Evolutionary conservation across 148 eudicot species (phyloP), one percentile per base, ranked within the genome.

Genomic region (Chenopodium album): DNA sequence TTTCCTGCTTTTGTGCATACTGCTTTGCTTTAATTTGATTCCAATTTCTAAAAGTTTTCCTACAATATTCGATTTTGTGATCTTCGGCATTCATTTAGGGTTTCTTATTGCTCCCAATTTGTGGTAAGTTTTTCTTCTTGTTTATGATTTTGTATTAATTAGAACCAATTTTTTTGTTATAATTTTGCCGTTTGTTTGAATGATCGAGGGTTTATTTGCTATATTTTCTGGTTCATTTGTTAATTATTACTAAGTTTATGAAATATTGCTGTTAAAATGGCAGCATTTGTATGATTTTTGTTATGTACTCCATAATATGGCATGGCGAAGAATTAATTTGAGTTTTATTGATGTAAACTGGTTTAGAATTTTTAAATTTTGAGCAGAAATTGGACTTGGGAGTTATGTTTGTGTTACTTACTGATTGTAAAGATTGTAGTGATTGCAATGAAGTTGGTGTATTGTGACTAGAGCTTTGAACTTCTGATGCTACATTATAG

Each of bases 11-110:
- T 62, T 11, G 2, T 32, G 9, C 14, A 13, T 9, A 10, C 23
- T 76, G 23, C 26, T 77, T 64, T 52, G 73, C 66, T 29, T 78
- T 79, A 29, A 69, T 79, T 41, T 20, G 47, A 79, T 69, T 52
- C 62, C 72, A 41, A 4, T 41, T 41, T 41, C 44, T 6, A 0
- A 66, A 78, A 77, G 14, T 1, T 64, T 23, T 59, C 4, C 48
- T 65, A 69, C 19, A 32, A 22, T 4, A 28, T 69, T 79, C 29
- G 64, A 68, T 68, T 69, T 20, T 19, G 75, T 22, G 66, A 79
- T 79, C 65, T 69, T 37, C 17, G 22, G 63, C 32, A 17, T 26
- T 28, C 60, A 2, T 29, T 75, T 78, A 78, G 80, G 80, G 80
- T 78, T 78, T 34, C 28, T 28, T 1, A 10, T 20, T 78, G 44